Percentiles rank a stretch among this genome's conserved stretches.
phyloP scores from a whole-genome alignment of 2,329 filamentous ascomycete species.

The Cercospora zeae-maydis region DNA sequence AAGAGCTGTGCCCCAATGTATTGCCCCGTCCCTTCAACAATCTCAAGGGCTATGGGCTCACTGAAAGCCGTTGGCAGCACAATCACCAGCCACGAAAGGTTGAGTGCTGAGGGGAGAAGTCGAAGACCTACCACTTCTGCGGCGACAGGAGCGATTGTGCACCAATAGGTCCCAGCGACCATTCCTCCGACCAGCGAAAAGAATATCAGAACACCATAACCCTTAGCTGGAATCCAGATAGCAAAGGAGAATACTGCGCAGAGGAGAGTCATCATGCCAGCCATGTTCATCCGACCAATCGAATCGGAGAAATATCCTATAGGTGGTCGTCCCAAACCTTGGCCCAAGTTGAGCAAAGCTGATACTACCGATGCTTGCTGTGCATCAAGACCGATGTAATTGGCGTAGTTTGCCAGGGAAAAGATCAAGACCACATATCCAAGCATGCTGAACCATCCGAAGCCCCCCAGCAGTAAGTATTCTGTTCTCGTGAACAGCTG shows the following conservation, averaged over 20 bases:
- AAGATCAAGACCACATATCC: constrained; percentile 76
- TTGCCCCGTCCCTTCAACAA: constrained; percentile 47
- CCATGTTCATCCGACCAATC: constrained; percentile 70
- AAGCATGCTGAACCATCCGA: constrained; percentile 68
- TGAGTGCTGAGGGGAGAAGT: constrained; percentile 65
- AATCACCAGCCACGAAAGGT: constrained; percentile 68
- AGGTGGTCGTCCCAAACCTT: constrained; percentile 65
- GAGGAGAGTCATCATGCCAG: constrained; percentile 57
- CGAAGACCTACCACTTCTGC: constrained; percentile 71
- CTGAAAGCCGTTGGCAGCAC: constrained; percentile 66
- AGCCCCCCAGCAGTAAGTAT: constrained; percentile 63
- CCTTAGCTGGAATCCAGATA: constrained; percentile 69
- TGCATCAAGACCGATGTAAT: constrained; percentile 62
- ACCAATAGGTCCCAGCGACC: constrained; percentile 67
- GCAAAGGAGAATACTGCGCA: constrained; percentile 63
- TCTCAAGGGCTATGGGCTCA: constrained; percentile 55
- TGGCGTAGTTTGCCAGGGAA: constrained; percentile 69
- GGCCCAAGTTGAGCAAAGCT: constrained; percentile 67
- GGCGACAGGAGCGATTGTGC: constrained; percentile 63
- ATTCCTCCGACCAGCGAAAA: constrained; percentile 65
- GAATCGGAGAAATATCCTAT: constrained; percentile 70
- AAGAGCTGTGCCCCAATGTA: constrained; percentile 60
- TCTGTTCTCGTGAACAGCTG: constrained; percentile 59
- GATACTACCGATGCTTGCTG: constrained; percentile 67
- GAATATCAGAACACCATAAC: constrained; percentile 65